Conservation (phyloP, 495 filamentous ascomycete species). For the Baudoinia panamericana region DNA sequence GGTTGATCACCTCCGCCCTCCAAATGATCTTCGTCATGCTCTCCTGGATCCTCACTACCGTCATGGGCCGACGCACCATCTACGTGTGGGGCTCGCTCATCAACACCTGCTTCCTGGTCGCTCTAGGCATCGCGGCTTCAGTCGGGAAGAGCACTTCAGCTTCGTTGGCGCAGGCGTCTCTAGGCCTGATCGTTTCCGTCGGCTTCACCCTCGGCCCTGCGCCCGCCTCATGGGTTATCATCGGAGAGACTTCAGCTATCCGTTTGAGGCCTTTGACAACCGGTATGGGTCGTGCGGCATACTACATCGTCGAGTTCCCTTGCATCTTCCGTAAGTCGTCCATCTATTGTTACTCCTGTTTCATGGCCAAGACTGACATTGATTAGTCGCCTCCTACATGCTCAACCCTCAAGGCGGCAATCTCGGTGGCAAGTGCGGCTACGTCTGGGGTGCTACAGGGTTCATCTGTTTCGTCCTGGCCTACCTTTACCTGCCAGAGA, state of each 20-base stretch:
- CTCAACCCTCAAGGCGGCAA: conserved; percentile 32
- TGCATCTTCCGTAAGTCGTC: conserved; percentile 34
- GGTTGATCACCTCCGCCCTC: conserved; percentile 40
- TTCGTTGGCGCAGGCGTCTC: conserved; percentile 37
- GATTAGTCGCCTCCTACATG: conserved; percentile 32
- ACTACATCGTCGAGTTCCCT: conserved; percentile 42
- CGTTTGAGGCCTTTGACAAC: conserved; percentile 45
- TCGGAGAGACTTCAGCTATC: conserved; percentile 45
- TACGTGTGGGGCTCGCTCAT: conserved; percentile 42
- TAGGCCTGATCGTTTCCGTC: conserved; percentile 44
- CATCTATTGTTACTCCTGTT: not conserved
- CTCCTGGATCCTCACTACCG: conserved; percentile 40
- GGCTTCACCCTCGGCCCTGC: conserved; percentile 40
- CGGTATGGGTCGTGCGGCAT: conserved; percentile 40
- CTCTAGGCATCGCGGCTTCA: conserved; percentile 39
- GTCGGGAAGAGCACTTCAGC: conserved; percentile 27
- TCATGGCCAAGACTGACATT: not conserved
- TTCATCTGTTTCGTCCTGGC: conserved; percentile 23
- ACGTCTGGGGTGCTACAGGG: conserved; percentile 36
- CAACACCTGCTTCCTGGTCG: conserved; percentile 29
- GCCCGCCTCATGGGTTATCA: conserved; percentile 44
- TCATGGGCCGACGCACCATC: conserved; percentile 40
- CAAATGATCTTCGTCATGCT: conserved; percentile 41
- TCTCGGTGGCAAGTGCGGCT: conserved; percentile 41
- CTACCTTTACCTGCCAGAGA: conserved; percentile 32